Percentiles rank a stretch among this genome's conserved stretches.
phyloP scores from a whole-genome alignment of 441 rosid species.

The Adansonia grandidieri region DNA sequence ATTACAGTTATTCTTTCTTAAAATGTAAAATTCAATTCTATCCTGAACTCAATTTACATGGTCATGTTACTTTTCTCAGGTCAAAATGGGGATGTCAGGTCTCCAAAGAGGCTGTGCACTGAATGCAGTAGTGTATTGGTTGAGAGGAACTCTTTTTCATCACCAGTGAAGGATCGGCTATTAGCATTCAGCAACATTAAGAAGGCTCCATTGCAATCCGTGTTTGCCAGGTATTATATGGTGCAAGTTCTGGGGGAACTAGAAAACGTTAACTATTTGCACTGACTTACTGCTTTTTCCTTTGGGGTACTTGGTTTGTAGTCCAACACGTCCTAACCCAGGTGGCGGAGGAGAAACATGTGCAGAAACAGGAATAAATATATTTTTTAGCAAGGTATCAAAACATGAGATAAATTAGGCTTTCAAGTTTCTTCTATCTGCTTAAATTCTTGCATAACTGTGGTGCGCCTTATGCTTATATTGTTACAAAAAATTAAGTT shows the following conservation, averaged over 20 bases:
- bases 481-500: neutral
- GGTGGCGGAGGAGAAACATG: slow-evolving; percentile 98
- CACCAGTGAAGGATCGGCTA: slow-evolving; percentile 92
- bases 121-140: slow-evolving; percentile 91
- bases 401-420: slow-evolving; percentile 2
- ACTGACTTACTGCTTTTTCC: slow-evolving; percentile 13
- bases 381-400: slow-evolving; percentile 86
- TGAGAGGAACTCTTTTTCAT: slow-evolving; percentile 85
- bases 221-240: slow-evolving; percentile 82
- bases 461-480: neutral
- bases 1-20: neutral
- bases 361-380: slow-evolving; percentile 95
- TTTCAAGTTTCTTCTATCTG: slow-evolving; percentile 10
- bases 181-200: slow-evolving; percentile 64
- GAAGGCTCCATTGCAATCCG: slow-evolving; percentile 94
- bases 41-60: slow-evolving; percentile 10
- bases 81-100: slow-evolving; percentile 79
- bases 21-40: neutral
- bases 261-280: slow-evolving; percentile 20
- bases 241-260: slow-evolving; percentile 20
- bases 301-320: slow-evolving; percentile 40
- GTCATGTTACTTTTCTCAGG: slow-evolving; percentile 51
- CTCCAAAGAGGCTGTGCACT: slow-evolving; percentile 76
- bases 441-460: neutral
- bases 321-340: slow-evolving; percentile 96